Conservation (phyloP, 202 grass and related monocot genomes). For the Cymbopogon flexuosus region DNA sequence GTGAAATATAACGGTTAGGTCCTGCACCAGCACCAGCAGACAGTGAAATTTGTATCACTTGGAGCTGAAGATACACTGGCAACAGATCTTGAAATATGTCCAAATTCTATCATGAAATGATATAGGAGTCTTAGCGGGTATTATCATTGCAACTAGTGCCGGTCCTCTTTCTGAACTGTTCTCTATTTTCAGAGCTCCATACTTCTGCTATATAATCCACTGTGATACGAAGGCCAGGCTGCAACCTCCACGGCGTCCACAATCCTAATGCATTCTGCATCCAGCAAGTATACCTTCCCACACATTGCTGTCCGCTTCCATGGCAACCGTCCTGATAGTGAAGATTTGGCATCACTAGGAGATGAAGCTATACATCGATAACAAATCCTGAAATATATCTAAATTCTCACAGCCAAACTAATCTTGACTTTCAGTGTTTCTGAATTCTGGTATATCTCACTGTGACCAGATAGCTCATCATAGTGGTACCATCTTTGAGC, state of each 20-base stretch:
- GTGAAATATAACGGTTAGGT: neutral
- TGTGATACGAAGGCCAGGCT: neutral
- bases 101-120: too few relatives aligned
- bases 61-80: too few relatives aligned
- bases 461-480: neutral
- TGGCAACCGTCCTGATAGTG: conserved; percentile 33
- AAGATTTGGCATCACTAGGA: too few relatives aligned
- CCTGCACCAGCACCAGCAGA: neutral
- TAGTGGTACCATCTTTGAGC: neutral
- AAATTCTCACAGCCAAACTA: too few relatives aligned
- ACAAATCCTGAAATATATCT: too few relatives aligned
- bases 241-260: conserved; percentile 46
- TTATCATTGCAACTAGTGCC: neutral
- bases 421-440: too few relatives aligned
- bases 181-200: neutral
- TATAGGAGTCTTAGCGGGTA: neutral
- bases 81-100: too few relatives aligned
- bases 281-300: conserved; percentile 62
- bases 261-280: conserved; percentile 51
- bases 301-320: conserved; percentile 39
- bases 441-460: too few relatives aligned
- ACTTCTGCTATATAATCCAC: neutral
- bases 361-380: too few relatives aligned
- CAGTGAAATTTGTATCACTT: neutral
- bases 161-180: neutral